These are phyloP conservation scores for Botrytis medusae DNA, from an alignment of 2,329 filamentous ascomycete species.

Conservation along the genomic window DNA sequence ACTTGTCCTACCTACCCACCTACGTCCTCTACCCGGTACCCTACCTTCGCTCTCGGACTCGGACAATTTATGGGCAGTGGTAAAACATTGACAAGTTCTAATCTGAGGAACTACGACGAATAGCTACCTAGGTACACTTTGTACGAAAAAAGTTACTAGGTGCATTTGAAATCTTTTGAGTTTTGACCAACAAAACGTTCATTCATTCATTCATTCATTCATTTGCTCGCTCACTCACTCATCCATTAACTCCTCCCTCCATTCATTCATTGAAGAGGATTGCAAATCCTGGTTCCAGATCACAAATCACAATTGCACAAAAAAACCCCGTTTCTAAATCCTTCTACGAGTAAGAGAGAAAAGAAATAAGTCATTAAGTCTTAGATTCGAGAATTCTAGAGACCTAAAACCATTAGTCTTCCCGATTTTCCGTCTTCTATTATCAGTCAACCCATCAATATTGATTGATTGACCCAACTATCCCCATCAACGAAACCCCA, in stretches of 20 bases:
- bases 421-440: neutral
- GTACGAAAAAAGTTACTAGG: neutral
- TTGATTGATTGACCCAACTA: neutral
- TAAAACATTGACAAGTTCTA: constrained; percentile 6
- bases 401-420: neutral
- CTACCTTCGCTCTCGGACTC: neutral
- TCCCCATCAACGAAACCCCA: neutral
- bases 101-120: neutral
- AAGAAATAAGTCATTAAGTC: neutral
- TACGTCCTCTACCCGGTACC: neutral
- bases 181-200: constrained; percentile 2
- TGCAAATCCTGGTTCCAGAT: neutral
- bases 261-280: neutral
- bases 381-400: neutral
- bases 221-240: neutral
- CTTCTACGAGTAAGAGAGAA: neutral
- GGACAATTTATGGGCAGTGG: neutral
- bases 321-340: neutral
- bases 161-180: constrained; percentile 6
- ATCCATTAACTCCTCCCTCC: neutral
- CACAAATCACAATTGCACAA: neutral
- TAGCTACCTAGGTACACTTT: neutral
- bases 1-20: neutral
- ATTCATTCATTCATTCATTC: neutral
- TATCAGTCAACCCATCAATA: neutral